These are phyloP conservation scores for Filobasidium uniguttulatum DNA, from an alignment of 1,284 basidiomycete species.

Conservation along the genomic window DNA sequence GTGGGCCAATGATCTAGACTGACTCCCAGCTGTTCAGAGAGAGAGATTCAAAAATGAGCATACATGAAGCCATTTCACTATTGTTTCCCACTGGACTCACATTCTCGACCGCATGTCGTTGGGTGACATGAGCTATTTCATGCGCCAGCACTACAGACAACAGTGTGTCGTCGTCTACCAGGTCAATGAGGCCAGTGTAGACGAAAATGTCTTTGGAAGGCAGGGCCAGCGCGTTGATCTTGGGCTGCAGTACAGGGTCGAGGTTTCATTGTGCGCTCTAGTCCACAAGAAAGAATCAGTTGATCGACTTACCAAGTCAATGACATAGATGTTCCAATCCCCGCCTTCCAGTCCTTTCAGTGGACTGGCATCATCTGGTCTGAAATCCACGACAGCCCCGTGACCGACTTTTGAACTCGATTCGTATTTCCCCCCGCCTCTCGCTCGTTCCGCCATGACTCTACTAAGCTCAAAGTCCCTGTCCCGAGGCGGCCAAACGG, in stretches of 20 bases:
- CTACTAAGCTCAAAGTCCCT: conserved; percentile 17
- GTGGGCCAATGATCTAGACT: no score
- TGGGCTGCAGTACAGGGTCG: conserved; percentile 23
- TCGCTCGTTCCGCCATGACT: conserved; percentile 24
- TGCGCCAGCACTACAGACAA: conserved; percentile 41
- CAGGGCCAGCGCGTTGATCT: conserved; percentile 42
- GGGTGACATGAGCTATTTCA: conserved; percentile 41
- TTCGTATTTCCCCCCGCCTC: conserved; percentile 16
- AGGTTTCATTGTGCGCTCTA: background rate
- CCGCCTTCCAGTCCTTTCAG: conserved; percentile 36
- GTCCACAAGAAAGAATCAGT: background rate
- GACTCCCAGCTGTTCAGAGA: conserved; percentile 27
- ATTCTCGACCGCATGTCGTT: conserved; percentile 43
- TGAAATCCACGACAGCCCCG: conserved; percentile 32
- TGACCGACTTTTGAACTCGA: conserved; percentile 37
- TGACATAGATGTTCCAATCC: conserved; percentile 41
- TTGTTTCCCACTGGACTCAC: conserved; percentile 19
- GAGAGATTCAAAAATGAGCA: background rate
- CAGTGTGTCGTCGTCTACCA: conserved; percentile 39
- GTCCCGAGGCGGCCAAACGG: conserved; percentile 32
- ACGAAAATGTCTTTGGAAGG: conserved; percentile 42
- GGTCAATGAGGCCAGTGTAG: conserved; percentile 41
- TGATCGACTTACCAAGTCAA: conserved; percentile 34
- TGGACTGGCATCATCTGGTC: conserved; percentile 36
- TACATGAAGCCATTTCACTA: background rate